These are phyloP conservation scores for Nitzschia sp. DNA, from an alignment of 108 stramenopile species.

Conservation along the genomic window DNA sequence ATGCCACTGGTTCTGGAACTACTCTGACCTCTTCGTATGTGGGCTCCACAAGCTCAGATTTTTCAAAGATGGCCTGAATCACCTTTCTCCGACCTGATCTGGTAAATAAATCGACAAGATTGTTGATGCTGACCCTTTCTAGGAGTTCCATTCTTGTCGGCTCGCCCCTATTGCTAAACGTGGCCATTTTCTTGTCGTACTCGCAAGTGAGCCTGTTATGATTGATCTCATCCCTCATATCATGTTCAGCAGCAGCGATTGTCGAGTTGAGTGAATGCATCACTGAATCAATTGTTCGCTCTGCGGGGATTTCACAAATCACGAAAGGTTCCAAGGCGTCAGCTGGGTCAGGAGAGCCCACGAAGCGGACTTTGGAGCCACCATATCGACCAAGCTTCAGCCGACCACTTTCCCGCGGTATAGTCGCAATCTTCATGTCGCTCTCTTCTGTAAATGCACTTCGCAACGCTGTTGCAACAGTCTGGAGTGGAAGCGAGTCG, in stretches of 20 bases:
- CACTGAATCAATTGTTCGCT: conserved; percentile 4
- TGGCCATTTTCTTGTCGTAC: conserved; percentile 37
- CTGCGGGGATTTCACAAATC: conserved; percentile 44
- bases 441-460: not conserved
- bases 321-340: conserved; percentile 63
- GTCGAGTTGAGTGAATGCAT: conserved; percentile 1
- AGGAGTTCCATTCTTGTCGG: conserved; percentile 51
- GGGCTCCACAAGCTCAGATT: conserved; percentile 73
- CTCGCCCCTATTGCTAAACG: not conserved
- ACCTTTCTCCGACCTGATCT: conserved; percentile 49
- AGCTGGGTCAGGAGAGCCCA: conserved; percentile 38
- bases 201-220: conserved; percentile 33
- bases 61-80: conserved; percentile 50
- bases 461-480: not conserved
- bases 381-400: conserved; percentile 63
- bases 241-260: conserved; percentile 18
- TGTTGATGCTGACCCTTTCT: conserved; percentile 73
- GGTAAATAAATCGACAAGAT: conserved; percentile 70
- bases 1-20: not conserved
- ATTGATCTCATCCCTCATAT: conserved; percentile 37
- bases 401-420: not conserved
- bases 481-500: not conserved
- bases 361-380: conserved; percentile 51
- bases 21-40: conserved; percentile 69
- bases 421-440: not conserved